Evolutionary conservation across 140 eudicot genomes (phyloP).

Genomic region (Flaveria floridana): DNA sequence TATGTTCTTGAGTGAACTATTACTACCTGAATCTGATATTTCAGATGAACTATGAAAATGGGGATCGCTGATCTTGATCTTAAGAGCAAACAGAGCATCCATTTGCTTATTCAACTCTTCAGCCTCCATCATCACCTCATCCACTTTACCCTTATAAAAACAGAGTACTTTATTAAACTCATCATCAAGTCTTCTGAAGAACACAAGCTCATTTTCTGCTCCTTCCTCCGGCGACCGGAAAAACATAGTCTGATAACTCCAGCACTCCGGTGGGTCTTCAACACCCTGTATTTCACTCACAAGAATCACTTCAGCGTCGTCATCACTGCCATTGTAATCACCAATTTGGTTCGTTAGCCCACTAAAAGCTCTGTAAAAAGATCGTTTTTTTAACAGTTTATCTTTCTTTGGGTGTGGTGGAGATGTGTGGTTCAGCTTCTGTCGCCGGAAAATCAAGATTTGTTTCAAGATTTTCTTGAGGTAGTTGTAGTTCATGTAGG

Average conservation of each 20-base stretch:
- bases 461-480: slow-evolving; percentile 46
- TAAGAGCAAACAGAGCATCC: slow-evolving; percentile 61
- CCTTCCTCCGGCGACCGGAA: slow-evolving; percentile 44
- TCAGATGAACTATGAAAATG: slow-evolving; percentile 7
- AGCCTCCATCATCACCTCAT: slow-evolving; percentile 48
- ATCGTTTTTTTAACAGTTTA: slow-evolving; percentile 13
- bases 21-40: slow-evolving; percentile 24
- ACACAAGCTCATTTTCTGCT: slow-evolving; percentile 45
- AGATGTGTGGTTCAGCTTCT: slow-evolving; percentile 13
- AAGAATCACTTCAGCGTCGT: slow-evolving; percentile 40
- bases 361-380: slow-evolving; percentile 53
- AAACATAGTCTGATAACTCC: slow-evolving; percentile 30
- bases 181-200: slow-evolving; percentile 45
- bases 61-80: slow-evolving; percentile 42
- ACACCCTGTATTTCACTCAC: slow-evolving; percentile 34
- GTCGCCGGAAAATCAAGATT: slow-evolving; percentile 29
- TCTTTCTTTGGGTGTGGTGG: slow-evolving; percentile 23
- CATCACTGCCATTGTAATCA: not conserved
- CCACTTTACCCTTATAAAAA: slow-evolving; percentile 48
- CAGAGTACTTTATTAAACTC: slow-evolving; percentile 50
- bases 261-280: slow-evolving; percentile 21
- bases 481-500: slow-evolving; percentile 48
- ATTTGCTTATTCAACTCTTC: slow-evolving; percentile 53
- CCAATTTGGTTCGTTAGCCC: slow-evolving; percentile 40
- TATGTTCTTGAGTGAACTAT: not conserved